Base-by-base conservation (phyloP, 2,329 filamentous ascomycete genomes). In the Lojkania enalia region DNA sequence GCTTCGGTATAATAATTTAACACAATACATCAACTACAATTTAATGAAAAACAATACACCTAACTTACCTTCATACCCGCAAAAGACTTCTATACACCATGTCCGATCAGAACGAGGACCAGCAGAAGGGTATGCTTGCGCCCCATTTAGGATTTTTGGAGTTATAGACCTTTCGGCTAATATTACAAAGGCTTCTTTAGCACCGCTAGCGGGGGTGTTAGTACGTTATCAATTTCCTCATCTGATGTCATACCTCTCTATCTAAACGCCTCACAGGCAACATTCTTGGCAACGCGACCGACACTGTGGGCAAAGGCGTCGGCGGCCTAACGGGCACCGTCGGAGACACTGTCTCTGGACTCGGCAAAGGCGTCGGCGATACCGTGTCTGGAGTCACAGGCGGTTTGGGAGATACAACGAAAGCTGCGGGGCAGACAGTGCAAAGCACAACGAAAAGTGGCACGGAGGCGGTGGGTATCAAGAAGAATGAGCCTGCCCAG, bases 341-440 rank as follows among this genome's bases (percentile, higher is more conserved):
- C 3, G 66, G 66, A 20, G 64, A 66, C 35, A 60, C 64, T 0
- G 60, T 70, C 3, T 48, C 60, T 1, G 58, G 56, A 3, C 49
- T 64, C 7, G 66, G 66, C 0, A 69, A 68, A 44, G 67, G 67
- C 2, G 49, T 70, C 0, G 67, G 67, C 0, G 63, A 71, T 47
- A 66, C 63, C 1, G 58, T 71, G 19, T 57, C 57, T 6, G 67
- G 66, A 0, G 52, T 70, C 4, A 68, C 64, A 5, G 47, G 58
- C 35, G 66, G 65, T 0, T 14, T 66, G 14, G 67, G 67, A 0
- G 67, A 71, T 43, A 69, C 64, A 2, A 67, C 61, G 0, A 68
- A 68, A 36, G 62, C 64, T 25, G 64, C 61, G 0, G 64, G 64
- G 0, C 58, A 59, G 31, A 52, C 56, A 16, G 61, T 67, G 5